These are phyloP conservation scores for Tuber calosporum DNA, from an alignment of 495 filamentous ascomycete species.

Conservation along the genomic window DNA sequence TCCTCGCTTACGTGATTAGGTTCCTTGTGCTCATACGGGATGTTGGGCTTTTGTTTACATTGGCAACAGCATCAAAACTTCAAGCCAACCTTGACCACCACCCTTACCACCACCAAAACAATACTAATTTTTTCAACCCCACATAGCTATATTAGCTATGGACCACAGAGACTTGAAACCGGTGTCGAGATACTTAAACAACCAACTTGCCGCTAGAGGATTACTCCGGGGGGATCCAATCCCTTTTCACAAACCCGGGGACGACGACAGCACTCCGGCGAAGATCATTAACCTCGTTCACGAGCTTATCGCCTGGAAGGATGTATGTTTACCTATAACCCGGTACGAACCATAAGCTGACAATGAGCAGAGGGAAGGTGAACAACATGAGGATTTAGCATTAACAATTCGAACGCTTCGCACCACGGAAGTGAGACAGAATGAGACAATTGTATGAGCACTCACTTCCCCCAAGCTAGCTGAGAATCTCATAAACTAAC, in stretches of 20 bases:
- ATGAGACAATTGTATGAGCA: constrained; percentile 50
- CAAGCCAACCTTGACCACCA: background rate
- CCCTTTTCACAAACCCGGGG: constrained; percentile 72
- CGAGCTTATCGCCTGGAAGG: constrained; percentile 61
- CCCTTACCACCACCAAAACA: constrained; percentile 4
- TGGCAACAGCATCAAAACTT: background rate
- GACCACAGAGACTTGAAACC: constrained; percentile 73
- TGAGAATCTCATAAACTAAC: constrained; percentile 8
- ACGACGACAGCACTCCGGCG: constrained; percentile 67
- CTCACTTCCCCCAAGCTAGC: constrained; percentile 9
- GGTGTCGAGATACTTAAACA: constrained; percentile 93
- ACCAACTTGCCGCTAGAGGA: constrained; percentile 81
- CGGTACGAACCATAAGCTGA: constrained; percentile 3
- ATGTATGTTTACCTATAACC: constrained; percentile 19
- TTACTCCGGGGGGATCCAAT: constrained; percentile 74
- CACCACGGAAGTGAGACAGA: constrained; percentile 61
- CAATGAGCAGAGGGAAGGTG: constrained; percentile 68
- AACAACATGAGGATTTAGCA: constrained; percentile 72
- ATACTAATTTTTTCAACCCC: constrained; percentile 1
- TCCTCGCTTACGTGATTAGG: background rate
- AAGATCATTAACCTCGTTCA: constrained; percentile 87
- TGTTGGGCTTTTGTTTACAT: background rate
- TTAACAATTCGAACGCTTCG: constrained; percentile 70
- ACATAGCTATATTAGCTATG: constrained; percentile 47
- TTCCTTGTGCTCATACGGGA: background rate